Evolutionary conservation across 176 grass and related monocot genomes (phyloP).

Genomic region (Hordeum vulgare): DNA sequence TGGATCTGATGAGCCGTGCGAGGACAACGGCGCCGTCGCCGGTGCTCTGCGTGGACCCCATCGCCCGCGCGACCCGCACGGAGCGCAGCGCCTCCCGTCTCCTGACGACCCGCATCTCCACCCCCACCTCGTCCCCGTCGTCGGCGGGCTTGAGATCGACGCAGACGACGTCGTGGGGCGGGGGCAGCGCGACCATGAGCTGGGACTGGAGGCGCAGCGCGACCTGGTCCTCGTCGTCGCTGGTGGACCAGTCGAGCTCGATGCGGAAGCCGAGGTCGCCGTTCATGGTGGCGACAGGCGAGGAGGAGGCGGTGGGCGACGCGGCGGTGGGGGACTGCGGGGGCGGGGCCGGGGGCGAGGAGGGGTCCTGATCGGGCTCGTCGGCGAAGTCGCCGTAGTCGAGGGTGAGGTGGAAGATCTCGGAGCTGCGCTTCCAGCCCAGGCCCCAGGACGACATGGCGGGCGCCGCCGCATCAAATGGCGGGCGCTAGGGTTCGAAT

Average conservation of each 20-base stretch:
- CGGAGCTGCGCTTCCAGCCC: slow-evolving; percentile 95
- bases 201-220: slow-evolving; percentile 90
- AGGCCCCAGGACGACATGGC: slow-evolving; percentile 96
- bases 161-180: slow-evolving; percentile 65
- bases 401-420: slow-evolving; percentile 96
- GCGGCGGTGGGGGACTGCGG: not conserved
- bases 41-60: slow-evolving; percentile 59
- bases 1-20: slow-evolving; percentile 62
- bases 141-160: slow-evolving; percentile 41
- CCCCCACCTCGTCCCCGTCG: slow-evolving; percentile 22
- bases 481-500: slow-evolving; percentile 17
- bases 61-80: slow-evolving; percentile 53
- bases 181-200: slow-evolving; percentile 87
- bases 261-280: slow-evolving; percentile 72
- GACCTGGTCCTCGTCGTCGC: slow-evolving; percentile 83
- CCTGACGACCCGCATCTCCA: slow-evolving; percentile 71
- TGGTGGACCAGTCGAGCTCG: slow-evolving; percentile 73
- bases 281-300: slow-evolving; percentile 18
- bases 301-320: not conserved
- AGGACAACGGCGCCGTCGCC: slow-evolving; percentile 76
- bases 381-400: slow-evolving; percentile 68
- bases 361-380: slow-evolving; percentile 12
- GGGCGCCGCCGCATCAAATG: slow-evolving; percentile 41
- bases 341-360: not conserved
- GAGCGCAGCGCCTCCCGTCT: slow-evolving; percentile 71